Conservation (phyloP, 208 protist genomes). For the Leishmania arabica region DNA sequence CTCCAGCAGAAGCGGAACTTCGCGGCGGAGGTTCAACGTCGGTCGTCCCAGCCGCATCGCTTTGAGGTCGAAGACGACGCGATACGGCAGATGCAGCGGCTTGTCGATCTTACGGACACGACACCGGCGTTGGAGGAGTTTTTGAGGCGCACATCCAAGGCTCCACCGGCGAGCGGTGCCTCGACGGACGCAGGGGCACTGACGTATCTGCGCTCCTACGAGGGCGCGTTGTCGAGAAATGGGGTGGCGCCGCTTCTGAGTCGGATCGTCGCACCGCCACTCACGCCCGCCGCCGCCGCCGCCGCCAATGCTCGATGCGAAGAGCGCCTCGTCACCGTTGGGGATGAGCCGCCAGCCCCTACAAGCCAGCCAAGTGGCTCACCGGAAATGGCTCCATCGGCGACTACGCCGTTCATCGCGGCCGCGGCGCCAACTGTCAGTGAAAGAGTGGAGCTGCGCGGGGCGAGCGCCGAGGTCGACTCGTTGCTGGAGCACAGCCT, state of each 20-base stretch:
- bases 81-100: conserved; percentile 43
- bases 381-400: background rate
- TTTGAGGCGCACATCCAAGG: conserved; percentile 24
- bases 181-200: conserved; percentile 21
- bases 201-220: conserved; percentile 24
- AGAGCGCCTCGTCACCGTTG: background rate
- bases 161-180: background rate
- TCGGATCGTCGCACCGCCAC: conserved; percentile 2
- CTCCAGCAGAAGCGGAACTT: conserved; percentile 60
- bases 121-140: conserved; percentile 39
- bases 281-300: background rate
- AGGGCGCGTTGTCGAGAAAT: background rate
- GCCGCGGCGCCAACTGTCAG: background rate
- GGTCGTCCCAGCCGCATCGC: conserved; percentile 27
- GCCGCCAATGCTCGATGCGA: background rate
- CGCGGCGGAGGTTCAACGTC: conserved; percentile 46
- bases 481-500: conserved; percentile 25
- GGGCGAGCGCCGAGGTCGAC: background rate
- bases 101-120: conserved; percentile 35
- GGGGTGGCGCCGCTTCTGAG: background rate
- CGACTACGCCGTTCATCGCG: background rate
- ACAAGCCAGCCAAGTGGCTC: background rate
- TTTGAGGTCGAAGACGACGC: conserved; percentile 49
- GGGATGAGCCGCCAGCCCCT: background rate
- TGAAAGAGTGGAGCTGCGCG: background rate